These are phyloP conservation scores for Neurospora sp. DNA, from an alignment of 495 filamentous ascomycete genomes.

Conservation along the genomic window DNA sequence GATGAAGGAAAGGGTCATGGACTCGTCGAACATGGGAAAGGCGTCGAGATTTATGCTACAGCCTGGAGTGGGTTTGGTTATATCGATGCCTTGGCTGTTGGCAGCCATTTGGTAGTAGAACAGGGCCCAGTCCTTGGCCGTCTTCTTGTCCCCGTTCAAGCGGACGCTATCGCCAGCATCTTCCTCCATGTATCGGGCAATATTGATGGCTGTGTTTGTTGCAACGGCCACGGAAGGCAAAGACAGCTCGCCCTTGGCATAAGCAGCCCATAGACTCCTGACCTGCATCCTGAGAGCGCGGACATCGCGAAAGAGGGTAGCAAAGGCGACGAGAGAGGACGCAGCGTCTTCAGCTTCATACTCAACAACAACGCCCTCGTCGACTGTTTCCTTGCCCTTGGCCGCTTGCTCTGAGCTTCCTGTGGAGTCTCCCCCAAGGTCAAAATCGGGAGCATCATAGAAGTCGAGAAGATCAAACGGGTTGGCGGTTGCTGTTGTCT, in stretches of 20 bases:
- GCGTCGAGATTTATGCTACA: neutral
- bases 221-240: constrained; percentile 2
- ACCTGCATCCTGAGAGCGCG: neutral
- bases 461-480: constrained; percentile 1
- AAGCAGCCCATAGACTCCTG: neutral
- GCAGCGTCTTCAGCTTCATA: neutral
- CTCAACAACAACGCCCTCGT: neutral
- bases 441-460: neutral
- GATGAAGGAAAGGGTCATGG: neutral
- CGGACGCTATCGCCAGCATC: neutral
- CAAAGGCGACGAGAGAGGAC: constrained; percentile 1
- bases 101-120: neutral
- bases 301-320: neutral
- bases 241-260: neutral
- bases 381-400: neutral
- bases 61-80: neutral
- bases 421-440: neutral
- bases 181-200: constrained; percentile 2
- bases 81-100: neutral
- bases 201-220: constrained; percentile 2
- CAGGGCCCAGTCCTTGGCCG: neutral
- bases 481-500: neutral
- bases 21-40: neutral
- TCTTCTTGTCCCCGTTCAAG: neutral
- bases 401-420: neutral